These are phyloP conservation scores for Colletotrichum graminicola DNA, from an alignment of 2,329 filamentous ascomycete genomes.

Conservation along the genomic window DNA sequence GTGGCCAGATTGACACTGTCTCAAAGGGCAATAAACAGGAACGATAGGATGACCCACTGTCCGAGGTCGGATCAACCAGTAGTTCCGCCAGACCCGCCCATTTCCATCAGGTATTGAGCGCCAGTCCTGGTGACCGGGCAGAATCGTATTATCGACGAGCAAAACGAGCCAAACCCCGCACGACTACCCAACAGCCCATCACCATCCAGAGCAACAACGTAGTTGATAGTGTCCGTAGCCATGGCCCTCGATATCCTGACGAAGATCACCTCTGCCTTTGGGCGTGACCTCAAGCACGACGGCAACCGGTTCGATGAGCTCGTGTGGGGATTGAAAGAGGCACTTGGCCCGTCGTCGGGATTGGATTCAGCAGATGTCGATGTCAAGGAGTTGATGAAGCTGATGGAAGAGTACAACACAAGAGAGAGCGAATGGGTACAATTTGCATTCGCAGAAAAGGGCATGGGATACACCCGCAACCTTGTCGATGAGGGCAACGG, in stretches of 20 bases:
- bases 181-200: constrained; percentile 12
- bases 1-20: constrained; percentile 29
- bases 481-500: constrained; percentile 90
- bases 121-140: constrained; percentile 31
- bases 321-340: constrained; percentile 78
- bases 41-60: constrained; percentile 34
- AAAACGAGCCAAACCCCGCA: constrained; percentile 37
- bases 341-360: constrained; percentile 84
- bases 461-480: constrained; percentile 84
- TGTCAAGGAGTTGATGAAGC: constrained; percentile 73
- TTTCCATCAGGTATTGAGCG: constrained; percentile 34
- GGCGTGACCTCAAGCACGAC: constrained; percentile 30
- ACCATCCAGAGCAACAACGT: constrained; percentile 31
- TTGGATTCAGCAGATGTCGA: constrained; percentile 86
- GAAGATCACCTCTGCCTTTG: constrained; percentile 44
- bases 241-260: constrained; percentile 54
- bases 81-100: constrained; percentile 37
- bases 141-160: constrained; percentile 29
- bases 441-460: constrained; percentile 80
- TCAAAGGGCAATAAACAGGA: constrained; percentile 11
- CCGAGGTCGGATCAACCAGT: constrained; percentile 42
- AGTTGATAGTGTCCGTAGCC: constrained; percentile 32
- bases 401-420: constrained; percentile 83
- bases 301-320: constrained; percentile 75
- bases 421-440: constrained; percentile 76